phyloP scores from a whole-genome alignment of 495 filamentous ascomycete species.

The Rostrohypoxylon terebratum region DNA sequence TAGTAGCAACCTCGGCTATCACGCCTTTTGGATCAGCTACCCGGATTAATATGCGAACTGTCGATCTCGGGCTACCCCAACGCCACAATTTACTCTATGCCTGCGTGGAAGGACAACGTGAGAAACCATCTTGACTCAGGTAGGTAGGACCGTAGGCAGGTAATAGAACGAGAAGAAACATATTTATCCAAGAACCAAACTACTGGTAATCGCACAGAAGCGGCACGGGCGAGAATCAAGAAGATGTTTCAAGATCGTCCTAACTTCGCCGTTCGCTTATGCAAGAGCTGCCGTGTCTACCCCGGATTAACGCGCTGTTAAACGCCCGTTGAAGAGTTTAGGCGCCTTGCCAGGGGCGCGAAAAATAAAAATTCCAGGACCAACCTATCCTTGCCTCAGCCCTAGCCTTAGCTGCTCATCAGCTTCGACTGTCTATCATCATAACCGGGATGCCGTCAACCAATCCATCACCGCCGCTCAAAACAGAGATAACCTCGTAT shows the following conservation, averaged over 20 bases:
- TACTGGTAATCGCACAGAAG: not conserved
- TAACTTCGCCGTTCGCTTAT: constrained; percentile 34
- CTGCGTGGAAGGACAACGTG: not conserved
- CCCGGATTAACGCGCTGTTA: constrained; percentile 32
- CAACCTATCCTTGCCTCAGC: constrained; percentile 11
- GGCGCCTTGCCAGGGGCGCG: constrained; percentile 15
- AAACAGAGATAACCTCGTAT: constrained; percentile 1
- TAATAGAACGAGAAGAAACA: not conserved
- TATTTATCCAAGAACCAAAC: not conserved
- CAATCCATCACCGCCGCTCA: not conserved
- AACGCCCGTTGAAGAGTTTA: constrained; percentile 4
- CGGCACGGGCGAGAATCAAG: not conserved
- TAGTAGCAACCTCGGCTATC: not conserved
- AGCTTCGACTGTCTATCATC: constrained; percentile 11
- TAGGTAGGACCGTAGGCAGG: not conserved
- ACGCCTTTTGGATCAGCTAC: not conserved
- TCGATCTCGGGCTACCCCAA: not conserved
- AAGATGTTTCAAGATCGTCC: constrained; percentile 10
- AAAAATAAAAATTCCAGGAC: constrained; percentile 2
- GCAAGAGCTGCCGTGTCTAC: constrained; percentile 31
- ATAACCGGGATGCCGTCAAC: constrained; percentile 7
- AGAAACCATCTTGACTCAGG: not conserved
- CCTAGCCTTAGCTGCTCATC: constrained; percentile 5
- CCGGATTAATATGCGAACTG: not conserved
- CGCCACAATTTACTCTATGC: not conserved